Base-by-base conservation (phyloP, 805 yeast genomes). In the Zygosaccharomyces pseudorouxii region DNA sequence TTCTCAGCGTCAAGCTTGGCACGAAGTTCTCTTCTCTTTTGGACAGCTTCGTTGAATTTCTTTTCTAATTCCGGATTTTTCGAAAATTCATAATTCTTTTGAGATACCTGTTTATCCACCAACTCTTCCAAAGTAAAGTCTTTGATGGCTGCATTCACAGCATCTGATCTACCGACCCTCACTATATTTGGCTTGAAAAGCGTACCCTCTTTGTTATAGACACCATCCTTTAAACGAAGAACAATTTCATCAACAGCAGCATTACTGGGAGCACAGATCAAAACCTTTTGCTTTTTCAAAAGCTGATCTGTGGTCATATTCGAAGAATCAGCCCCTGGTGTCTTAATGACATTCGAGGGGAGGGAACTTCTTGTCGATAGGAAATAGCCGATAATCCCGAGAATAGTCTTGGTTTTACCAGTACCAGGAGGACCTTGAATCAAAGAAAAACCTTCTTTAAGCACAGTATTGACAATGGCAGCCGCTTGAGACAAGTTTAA, bases 341-440 rank as follows among this genome's bases (percentile, higher is more conserved):
- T 58, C 2, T 67, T 60, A 9, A 71, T 69, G 1, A 62, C 60
- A 42, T 63, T 63, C 0, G 57, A 30, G 7, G 68, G 53, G 5
- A 59, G 48, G 1, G 54, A 50, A 25, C 59, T 66, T 28, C 51
- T 54, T 4, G 63, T 64, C 1, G 87, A 76, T 38, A 86, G 65
- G 51, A 82, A 80, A 47, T 89, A 80, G 0, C 97, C 97, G 28
- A 92, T 79, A 43, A 92, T 83, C 20, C 97, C 97, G 39, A 93
- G 65, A 69, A 95, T 93, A 0, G 99, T 93, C 64, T 92, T 95
- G 1, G 99, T 95, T 65, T 93, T 93, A 72, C 99, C 99, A 0
- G 98, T 92, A 67, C 99, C 99, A 0, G 99, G 99, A 0, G 99
- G 99, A 49, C 97, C 99, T 69, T 93, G 99, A 65, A 93, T 90